phyloP scores from a whole-genome alignment of 2,329 filamentous ascomycete genomes.

The Alternaria sp. region DNA sequence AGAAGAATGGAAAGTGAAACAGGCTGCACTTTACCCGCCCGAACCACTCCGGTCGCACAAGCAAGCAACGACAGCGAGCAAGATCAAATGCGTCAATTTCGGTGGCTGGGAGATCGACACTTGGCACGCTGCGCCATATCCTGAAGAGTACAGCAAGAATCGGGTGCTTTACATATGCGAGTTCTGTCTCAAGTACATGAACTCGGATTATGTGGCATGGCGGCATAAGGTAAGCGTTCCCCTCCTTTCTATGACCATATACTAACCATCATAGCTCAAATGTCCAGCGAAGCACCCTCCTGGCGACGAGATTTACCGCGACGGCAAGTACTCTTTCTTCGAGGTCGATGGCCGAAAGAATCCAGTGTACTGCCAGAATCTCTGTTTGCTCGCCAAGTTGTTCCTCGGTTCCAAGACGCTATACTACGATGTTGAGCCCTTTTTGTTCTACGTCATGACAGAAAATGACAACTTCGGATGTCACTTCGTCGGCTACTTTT shows the following conservation, averaged over 20 bases:
- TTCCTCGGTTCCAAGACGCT: constrained; percentile 98
- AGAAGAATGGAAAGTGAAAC: constrained; percentile 82
- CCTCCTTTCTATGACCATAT: not conserved
- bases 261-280: constrained; percentile 63
- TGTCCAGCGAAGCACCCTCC: constrained; percentile 96
- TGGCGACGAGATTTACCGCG: constrained; percentile 95
- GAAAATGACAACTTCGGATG: constrained; percentile 91
- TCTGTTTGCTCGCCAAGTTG: constrained; percentile 93
- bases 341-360: constrained; percentile 98
- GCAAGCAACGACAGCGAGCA: constrained; percentile 83
- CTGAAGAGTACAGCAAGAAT: constrained; percentile 97
- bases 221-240: constrained; percentile 73
- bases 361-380: constrained; percentile 97
- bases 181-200: constrained; percentile 99
- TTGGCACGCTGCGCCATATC: constrained; percentile 98
- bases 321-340: constrained; percentile 90
- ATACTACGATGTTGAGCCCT: constrained; percentile 97
- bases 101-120: constrained; percentile 98
- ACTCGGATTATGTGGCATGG: constrained; percentile 98
- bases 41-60: constrained; percentile 65
- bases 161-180: constrained; percentile 98
- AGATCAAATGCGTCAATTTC: constrained; percentile 99
- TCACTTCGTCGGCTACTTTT: constrained; percentile 99
- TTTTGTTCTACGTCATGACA: constrained; percentile 95
- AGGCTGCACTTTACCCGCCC: constrained; percentile 69